phyloP scores from a whole-genome alignment of 1,139 yeast genomes.

The Geotrichum histeridarum region DNA sequence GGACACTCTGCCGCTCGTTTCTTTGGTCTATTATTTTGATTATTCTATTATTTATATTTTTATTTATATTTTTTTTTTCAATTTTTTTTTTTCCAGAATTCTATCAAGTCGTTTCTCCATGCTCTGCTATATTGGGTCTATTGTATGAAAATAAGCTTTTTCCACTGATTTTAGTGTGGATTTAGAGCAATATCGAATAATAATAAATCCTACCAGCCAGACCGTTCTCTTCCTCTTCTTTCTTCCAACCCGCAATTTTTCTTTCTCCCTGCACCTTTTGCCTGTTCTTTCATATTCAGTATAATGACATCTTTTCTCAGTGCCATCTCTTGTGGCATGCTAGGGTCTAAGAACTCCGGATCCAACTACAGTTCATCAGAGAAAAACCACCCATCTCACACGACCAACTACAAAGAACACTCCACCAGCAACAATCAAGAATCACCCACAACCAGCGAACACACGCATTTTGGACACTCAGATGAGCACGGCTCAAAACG shows the following conservation, averaged over 20 bases:
- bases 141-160: too few relatives aligned
- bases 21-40: background rate
- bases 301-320: slow-evolving; percentile 5
- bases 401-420: background rate
- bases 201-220: too few relatives aligned
- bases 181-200: too few relatives aligned
- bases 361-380: background rate
- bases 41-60: background rate
- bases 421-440: too few relatives aligned
- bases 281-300: background rate
- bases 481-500: background rate
- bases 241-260: background rate
- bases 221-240: background rate
- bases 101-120: background rate
- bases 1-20: too few relatives aligned
- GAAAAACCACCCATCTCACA: background rate
- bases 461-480: too few relatives aligned
- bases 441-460: background rate
- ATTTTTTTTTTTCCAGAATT: background rate
- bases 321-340: slow-evolving; percentile 9
- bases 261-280: background rate
- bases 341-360: background rate
- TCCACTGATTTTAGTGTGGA: too few relatives aligned
- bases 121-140: too few relatives aligned
- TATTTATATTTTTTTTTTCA: background rate